Percentiles rank a stretch among this genome's conserved stretches.
Evolutionary conservation across 805 yeast genomes (phyloP).

Genomic region (Candida ponderosae): DNA sequence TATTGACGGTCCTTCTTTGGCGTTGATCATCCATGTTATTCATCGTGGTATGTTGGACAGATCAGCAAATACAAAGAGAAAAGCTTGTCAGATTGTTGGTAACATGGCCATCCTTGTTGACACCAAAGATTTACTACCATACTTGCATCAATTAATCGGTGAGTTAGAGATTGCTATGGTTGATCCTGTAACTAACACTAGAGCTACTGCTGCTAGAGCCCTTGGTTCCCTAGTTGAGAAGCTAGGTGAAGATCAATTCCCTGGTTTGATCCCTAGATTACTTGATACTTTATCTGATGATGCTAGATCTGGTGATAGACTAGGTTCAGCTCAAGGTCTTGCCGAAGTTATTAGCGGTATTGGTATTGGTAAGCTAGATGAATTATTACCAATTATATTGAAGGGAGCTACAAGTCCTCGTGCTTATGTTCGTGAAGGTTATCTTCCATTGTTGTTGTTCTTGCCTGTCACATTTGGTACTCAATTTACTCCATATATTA

Average conservation of each 20-base stretch:
- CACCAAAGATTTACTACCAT: conserved; percentile 76
- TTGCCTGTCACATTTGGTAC: conserved; percentile 92
- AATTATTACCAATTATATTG: conserved; percentile 73
- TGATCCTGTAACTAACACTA: conserved; percentile 94
- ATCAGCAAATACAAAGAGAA: conserved; percentile 86
- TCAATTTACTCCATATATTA: conserved; percentile 84
- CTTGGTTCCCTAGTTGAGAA: conserved; percentile 94
- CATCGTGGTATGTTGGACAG: conserved; percentile 94
- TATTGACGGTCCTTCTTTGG: conserved; percentile 96
- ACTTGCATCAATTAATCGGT: conserved; percentile 64
- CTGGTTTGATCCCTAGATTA: conserved; percentile 78
- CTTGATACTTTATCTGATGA: conserved; percentile 72
- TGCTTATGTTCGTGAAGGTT: conserved; percentile 79
- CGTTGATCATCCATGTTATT: conserved; percentile 88
- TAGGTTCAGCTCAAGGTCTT: conserved; percentile 96
- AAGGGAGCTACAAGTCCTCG: conserved; percentile 61
- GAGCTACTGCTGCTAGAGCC: conserved; percentile 97
- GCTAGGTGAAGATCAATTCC: conserved; percentile 93
- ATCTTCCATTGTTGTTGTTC: conserved; percentile 80
- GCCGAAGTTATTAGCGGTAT: conserved; percentile 91
- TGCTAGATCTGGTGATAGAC: conserved; percentile 75
- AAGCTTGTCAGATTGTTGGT: conserved; percentile 97
- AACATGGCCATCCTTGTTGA: conserved; percentile 97
- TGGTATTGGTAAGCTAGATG: conserved; percentile 83
- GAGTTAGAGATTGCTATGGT: conserved; percentile 94